Conservation (phyloP, 805 yeast species). For the Komagataella pastoris region DNA sequence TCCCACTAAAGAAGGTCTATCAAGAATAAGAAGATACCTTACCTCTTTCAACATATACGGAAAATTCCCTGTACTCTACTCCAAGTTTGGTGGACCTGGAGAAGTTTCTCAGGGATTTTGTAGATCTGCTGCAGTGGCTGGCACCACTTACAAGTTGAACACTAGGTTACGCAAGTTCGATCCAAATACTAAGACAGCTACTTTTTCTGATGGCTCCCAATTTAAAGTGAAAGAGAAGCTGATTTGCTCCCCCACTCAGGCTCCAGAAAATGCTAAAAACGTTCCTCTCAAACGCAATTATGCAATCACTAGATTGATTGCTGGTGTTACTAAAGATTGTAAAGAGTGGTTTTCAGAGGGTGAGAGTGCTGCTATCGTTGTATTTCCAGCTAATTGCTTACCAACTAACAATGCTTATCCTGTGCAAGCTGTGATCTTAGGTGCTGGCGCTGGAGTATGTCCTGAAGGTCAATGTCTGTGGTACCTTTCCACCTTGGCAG, state of each 20-base stretch:
- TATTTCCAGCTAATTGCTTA: conserved; percentile 80
- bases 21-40: conserved; percentile 73
- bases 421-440: conserved; percentile 80
- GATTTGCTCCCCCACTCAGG: conserved; percentile 62
- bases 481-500: conserved; percentile 76
- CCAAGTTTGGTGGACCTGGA: conserved; percentile 93
- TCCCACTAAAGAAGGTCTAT: conserved; percentile 60
- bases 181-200: conserved; percentile 51
- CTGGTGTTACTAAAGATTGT: conserved; percentile 78
- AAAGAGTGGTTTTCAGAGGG: conserved; percentile 82
- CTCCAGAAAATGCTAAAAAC: conserved; percentile 26
- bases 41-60: conserved; percentile 87
- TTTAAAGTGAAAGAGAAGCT: conserved; percentile 71
- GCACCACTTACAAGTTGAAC: conserved; percentile 81
- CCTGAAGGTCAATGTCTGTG: conserved; percentile 82
- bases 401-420: conserved; percentile 52
- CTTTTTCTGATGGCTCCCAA: conserved; percentile 60
- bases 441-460: conserved; percentile 78
- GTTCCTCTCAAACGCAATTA: conserved; percentile 26
- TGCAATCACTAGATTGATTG: conserved; percentile 62
- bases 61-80: conserved; percentile 80
- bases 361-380: conserved; percentile 78
- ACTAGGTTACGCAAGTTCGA: conserved; percentile 56
- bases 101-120: conserved; percentile 95
- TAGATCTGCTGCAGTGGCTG: conserved; percentile 96